A percentile compares a stretch with the other conserved stretches of the same genome.
Evolutionary conservation across 257 asterid species (phyloP).

Genomic region (Handroanthus guayacan): DNA sequence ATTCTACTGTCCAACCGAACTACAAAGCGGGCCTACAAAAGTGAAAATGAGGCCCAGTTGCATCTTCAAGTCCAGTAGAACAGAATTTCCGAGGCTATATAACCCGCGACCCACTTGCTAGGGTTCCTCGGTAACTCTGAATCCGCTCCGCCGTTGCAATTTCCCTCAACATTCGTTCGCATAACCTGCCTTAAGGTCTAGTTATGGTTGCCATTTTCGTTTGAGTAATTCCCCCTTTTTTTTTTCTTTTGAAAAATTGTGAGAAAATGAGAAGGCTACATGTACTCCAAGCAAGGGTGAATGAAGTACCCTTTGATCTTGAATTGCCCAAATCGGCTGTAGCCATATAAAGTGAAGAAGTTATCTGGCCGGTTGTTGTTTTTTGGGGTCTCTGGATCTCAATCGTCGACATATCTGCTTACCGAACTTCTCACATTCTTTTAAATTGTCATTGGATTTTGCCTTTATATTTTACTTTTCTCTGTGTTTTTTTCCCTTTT

Average conservation of each 20-base stretch:
- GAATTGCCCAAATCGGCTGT: constrained; percentile 61
- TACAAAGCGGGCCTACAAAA: neutral
- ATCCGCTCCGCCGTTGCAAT: neutral
- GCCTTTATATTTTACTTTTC: neutral
- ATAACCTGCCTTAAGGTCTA: neutral
- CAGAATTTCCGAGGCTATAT: neutral
- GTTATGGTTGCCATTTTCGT: neutral
- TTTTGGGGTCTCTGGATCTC: constrained; percentile 7
- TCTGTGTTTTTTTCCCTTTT: too few relatives aligned
- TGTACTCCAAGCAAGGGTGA: constrained; percentile 61
- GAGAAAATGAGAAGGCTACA: constrained; percentile 34
- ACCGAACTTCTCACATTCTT: constrained; percentile 56
- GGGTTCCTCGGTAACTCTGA: neutral
- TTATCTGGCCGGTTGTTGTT: constrained; percentile 72
- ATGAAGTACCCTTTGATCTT: constrained; percentile 45
- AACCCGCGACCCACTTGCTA: neutral
- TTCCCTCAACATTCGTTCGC: neutral
- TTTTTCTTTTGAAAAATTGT: neutral
- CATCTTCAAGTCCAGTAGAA: too few relatives aligned
- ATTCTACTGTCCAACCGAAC: too few relatives aligned
- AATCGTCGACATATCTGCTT: constrained; percentile 57
- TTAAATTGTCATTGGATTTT: neutral
- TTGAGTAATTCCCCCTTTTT: neutral
- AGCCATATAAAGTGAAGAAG: constrained; percentile 48
- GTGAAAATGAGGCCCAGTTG: too few relatives aligned